phyloP scores from a whole-genome alignment of 805 yeast genomes.

The Kluyveromyces lactis region DNA sequence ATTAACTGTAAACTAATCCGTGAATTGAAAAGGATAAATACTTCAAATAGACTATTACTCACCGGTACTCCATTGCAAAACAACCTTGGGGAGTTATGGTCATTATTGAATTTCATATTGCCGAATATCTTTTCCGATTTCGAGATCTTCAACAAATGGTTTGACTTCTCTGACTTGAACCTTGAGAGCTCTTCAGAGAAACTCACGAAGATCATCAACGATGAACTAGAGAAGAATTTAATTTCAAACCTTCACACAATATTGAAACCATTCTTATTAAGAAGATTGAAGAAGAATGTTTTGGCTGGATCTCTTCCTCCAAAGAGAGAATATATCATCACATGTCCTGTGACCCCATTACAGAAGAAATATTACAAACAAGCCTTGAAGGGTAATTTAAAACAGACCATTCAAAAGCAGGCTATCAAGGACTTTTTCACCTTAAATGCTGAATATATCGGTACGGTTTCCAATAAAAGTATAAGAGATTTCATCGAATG shows the following conservation, averaged over 20 bases:
- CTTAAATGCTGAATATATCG: conserved; percentile 30
- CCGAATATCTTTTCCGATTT: conserved; percentile 92
- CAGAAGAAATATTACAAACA: conserved; percentile 58
- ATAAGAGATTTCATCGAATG: conserved; percentile 38
- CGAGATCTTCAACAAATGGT: conserved; percentile 88
- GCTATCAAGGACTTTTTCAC: conserved; percentile 45
- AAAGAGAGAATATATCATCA: conserved; percentile 80
- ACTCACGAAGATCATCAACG: conserved; percentile 41
- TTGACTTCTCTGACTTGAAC: conserved; percentile 61
- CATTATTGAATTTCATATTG: conserved; percentile 77
- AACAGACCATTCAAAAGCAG: conserved; percentile 36
- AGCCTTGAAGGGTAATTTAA: conserved; percentile 40
- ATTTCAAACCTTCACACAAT: conserved; percentile 78
- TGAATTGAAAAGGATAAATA: conserved; percentile 56
- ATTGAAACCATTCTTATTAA: conserved; percentile 74
- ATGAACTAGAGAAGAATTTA: conserved; percentile 50
- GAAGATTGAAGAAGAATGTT: conserved; percentile 75
- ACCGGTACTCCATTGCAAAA: conserved; percentile 98
- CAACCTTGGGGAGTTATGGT: conserved; percentile 86
- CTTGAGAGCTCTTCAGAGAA: conserved; percentile 22
- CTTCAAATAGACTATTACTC: conserved; percentile 64
- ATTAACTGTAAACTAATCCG: conserved; percentile 67
- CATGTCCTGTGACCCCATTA: conserved; percentile 52
- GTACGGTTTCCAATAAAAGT: conserved; percentile 24
- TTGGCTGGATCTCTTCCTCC: conserved; percentile 63